phyloP scores from a whole-genome alignment of 495 filamentous ascomycete genomes.

The Massariosphaeria phaeospora region DNA sequence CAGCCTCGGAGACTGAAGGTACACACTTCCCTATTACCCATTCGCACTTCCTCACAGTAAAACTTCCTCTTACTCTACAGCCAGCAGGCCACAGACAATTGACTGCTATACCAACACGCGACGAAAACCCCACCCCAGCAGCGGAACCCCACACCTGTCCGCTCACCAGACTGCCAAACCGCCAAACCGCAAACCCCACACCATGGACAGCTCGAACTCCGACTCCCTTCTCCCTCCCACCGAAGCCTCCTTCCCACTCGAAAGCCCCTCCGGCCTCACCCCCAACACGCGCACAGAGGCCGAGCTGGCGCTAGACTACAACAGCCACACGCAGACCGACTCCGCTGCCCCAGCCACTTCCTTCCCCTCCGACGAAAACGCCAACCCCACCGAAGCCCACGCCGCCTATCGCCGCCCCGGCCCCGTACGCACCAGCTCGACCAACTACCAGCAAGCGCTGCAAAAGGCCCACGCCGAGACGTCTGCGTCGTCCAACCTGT shows the following conservation, averaged over 20 bases:
- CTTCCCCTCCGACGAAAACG: neutral
- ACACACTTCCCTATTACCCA: no score
- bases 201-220: conserved; percentile 6
- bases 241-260: conserved; percentile 1
- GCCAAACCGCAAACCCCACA: neutral
- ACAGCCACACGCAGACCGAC: conserved; percentile 27
- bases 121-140: no score
- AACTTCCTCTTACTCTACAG: no score
- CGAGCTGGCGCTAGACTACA: conserved; percentile 31
- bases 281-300: conserved; percentile 36
- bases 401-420: conserved; percentile 15
- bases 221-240: neutral
- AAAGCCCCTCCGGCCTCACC: conserved; percentile 28
- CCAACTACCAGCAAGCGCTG: conserved; percentile 19
- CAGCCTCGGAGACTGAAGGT: no score
- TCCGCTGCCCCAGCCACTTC: conserved; percentile 30
- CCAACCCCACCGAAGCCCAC: conserved; percentile 6
- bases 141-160: neutral
- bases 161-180: neutral
- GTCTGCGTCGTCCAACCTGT: neutral
- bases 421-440: conserved; percentile 5
- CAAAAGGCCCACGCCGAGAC: neutral
- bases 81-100: no score
- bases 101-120: no score
- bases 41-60: no score